These are phyloP conservation scores for Neurospora pannonica DNA, from an alignment of 495 filamentous ascomycete genomes.

Conservation along the genomic window DNA sequence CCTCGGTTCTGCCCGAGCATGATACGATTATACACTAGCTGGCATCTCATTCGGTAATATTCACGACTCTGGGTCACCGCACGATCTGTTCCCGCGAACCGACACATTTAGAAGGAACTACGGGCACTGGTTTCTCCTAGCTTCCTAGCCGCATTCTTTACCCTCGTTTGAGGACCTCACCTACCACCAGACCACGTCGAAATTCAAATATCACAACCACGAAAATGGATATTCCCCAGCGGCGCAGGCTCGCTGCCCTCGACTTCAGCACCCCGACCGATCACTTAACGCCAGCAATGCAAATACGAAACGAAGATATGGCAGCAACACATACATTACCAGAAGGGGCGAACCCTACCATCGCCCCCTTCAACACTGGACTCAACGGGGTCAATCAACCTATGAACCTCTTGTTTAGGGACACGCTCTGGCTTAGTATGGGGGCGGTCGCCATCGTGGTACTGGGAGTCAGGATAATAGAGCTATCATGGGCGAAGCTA, in stretches of 20 bases:
- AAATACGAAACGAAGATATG: slow-evolving; percentile 5
- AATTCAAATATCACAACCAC: not conserved
- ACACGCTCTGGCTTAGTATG: slow-evolving; percentile 41
- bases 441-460: slow-evolving; percentile 37
- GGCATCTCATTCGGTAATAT: not conserved
- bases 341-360: slow-evolving; percentile 20
- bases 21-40: not conserved
- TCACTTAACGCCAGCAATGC: slow-evolving; percentile 5
- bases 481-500: slow-evolving; percentile 34
- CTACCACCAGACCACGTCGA: not conserved
- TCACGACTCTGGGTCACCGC: not conserved
- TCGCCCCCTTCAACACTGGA: slow-evolving; percentile 37
- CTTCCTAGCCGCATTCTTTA: not conserved
- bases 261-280: not conserved
- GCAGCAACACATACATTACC: slow-evolving; percentile 3
- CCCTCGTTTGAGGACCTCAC: not conserved
- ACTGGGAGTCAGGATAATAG: slow-evolving; percentile 32
- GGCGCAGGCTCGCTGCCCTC: slow-evolving; percentile 14
- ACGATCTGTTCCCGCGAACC: not conserved
- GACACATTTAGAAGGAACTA: not conserved
- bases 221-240: slow-evolving; percentile 15
- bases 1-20: not conserved
- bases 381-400: slow-evolving; percentile 44
- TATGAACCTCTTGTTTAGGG: slow-evolving; percentile 37
- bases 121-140: not conserved